phyloP scores from a whole-genome alignment of 2,329 filamentous ascomycete species.

The Dactylellina parvicollis region DNA sequence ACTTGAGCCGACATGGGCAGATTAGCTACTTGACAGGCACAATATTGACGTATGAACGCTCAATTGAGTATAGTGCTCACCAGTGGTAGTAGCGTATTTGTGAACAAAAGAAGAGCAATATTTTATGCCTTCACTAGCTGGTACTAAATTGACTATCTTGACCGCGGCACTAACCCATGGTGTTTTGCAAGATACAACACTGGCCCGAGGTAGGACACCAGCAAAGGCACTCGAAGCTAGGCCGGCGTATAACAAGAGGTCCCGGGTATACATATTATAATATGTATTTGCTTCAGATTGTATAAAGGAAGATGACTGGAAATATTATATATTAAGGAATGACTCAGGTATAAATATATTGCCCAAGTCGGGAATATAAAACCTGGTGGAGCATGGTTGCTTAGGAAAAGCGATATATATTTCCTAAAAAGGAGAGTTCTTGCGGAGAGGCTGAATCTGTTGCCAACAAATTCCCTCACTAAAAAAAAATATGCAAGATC shows the following conservation, averaged over 20 bases:
- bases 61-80: slow-evolving; percentile 4
- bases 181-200: slow-evolving; percentile 6
- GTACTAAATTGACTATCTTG: slow-evolving; percentile 4
- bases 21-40: slow-evolving; percentile 5
- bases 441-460: background rate
- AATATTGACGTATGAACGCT: slow-evolving; percentile 6
- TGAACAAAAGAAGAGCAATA: slow-evolving; percentile 6
- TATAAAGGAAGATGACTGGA: slow-evolving; percentile 6
- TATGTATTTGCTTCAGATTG: slow-evolving; percentile 5
- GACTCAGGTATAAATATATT: slow-evolving; percentile 7
- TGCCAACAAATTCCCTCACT: slow-evolving; percentile 3
- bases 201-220: slow-evolving; percentile 4
- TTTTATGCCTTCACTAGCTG: slow-evolving; percentile 6
- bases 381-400: slow-evolving; percentile 2
- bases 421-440: slow-evolving; percentile 1
- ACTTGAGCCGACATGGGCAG: slow-evolving; percentile 4
- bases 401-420: slow-evolving; percentile 1
- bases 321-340: slow-evolving; percentile 8
- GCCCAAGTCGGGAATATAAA: background rate
- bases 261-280: slow-evolving; percentile 3
- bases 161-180: slow-evolving; percentile 4
- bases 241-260: slow-evolving; percentile 5
- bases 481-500: slow-evolving; percentile 1
- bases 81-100: slow-evolving; percentile 6
- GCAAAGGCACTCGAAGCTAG: slow-evolving; percentile 5